Percentiles rank a stretch among this genome's conserved stretches.
phyloP scores from a whole-genome alignment of 2,329 filamentous ascomycete genomes.

The Verticillium zaregamsianum region DNA sequence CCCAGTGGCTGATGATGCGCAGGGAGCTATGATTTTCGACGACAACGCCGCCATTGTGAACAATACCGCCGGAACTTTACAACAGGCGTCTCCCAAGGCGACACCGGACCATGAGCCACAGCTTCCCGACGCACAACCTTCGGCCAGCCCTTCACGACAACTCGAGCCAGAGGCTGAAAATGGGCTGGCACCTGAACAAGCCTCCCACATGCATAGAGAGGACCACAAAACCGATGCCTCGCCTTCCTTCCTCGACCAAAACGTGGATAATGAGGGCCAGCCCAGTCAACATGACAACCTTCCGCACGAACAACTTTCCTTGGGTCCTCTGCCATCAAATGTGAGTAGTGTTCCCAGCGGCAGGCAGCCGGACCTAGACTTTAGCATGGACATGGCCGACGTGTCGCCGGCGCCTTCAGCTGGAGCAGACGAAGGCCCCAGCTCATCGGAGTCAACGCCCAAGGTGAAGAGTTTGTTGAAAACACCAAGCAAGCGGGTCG shows the following conservation, averaged over 20 bases:
- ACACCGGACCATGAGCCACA: neutral
- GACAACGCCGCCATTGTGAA: neutral
- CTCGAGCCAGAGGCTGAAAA: neutral
- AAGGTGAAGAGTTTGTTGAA: neutral
- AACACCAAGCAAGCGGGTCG: conserved; percentile 1
- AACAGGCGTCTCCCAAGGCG: neutral
- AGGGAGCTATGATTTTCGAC: conserved; percentile 2
- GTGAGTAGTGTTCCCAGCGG: conserved; percentile 40
- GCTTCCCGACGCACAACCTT: neutral
- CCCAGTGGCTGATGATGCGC: neutral
- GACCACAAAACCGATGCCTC: neutral
- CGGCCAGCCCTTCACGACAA: neutral
- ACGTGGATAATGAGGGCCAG: neutral
- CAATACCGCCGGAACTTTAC: conserved; percentile 16
- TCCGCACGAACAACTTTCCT: neutral
- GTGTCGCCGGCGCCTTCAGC: conserved; percentile 17
- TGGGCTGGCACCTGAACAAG: neutral
- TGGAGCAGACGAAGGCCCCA: conserved; percentile 3
- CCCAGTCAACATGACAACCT: conserved; percentile 17
- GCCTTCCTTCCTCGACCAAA: neutral
- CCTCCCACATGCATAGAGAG: neutral
- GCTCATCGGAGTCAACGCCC: conserved; percentile 1
- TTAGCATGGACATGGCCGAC: conserved; percentile 28
- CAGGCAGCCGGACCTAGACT: conserved; percentile 42
- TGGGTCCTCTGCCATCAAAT: conserved; percentile 25